Base-by-base conservation (phyloP, 495 filamentous ascomycete genomes). In the Sphaerosporella brunnea region DNA sequence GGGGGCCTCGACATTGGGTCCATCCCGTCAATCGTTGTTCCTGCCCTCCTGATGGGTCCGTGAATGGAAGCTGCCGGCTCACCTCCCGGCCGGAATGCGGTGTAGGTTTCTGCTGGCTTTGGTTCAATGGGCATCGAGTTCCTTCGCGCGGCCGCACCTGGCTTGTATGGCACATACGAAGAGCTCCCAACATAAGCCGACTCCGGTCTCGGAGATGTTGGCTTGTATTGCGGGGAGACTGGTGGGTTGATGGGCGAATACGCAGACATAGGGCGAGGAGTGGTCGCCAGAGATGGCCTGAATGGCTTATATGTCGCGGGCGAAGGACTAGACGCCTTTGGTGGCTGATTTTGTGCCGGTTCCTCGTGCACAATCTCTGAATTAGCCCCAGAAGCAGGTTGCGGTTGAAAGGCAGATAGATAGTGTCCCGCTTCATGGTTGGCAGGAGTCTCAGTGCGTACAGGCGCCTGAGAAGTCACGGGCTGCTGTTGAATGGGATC, bases 111-210 rank as follows among this genome's bases (percentile, higher is more conserved):
- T 19, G 13, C 15, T 1, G 43, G 15, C n/a, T 8, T 15, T 34
- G 25, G 39, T 43, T 8, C 18, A 10, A 13, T 28, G 3, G 43
- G 16, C 13, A 34, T 34, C 18, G 43, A 46, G 13, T 46, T 46
- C 24, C 43, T 46, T 20, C 43, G 43, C 9, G n/a, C 28, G 20
- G 19, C 1, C 2, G 25, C 21, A 23, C 10, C 2, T 7, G 43
- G 43, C 2, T 46, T 46, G 24, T 46, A 46, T 9, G 54, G 53
- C 15, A 49, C 47, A 47, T 56, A 58, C 4, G 38, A 20, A 9
- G 44, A 44, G 4, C 18, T 8, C 15, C 16, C 9, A 18, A 15
- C 35, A 4, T 37, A 9, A 18, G 35, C 7, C 16, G 42, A 45
- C 28, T 49, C 30, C 7, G 44, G 44, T 21, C 43, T 25, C 7